Base-by-base conservation (phyloP, 352 stramenopile genomes). In the Globisporangium takayamanum region DNA sequence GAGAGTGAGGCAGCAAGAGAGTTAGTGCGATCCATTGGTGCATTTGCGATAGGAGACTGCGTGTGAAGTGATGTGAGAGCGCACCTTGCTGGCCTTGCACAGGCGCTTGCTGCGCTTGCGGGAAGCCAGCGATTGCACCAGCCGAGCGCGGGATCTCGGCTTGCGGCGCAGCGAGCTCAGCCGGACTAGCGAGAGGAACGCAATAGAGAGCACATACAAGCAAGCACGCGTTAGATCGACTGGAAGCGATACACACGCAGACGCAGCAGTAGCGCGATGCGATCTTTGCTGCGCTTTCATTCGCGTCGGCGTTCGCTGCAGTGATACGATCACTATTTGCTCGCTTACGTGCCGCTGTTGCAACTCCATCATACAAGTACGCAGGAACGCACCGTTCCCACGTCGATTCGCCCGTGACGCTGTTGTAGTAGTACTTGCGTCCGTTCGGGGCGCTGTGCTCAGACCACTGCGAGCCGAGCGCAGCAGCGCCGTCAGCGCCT, bases 371-470 rank as follows among this genome's bases (percentile, higher is more conserved):
- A 14, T 14, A 7, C 33, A 39, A 12, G 2, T 4, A 36, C 30
- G 10, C 33, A 39, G 14, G 6, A 12, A 12, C 81, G 46, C 70
- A 94, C 73, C 81, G 82, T 50, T 96, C 87, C 88, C 88, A 97
- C 44, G 78, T 94, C 20, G 87, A 95, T 62, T 96, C 88, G 57
- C 87, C 87, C 28, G 89, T 95, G 59, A 83, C 74, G 69, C 83
- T 76, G 69, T 97, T 97, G 80, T 96, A 96, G 70, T 90, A 97
- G 68, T 97, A 97, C 68, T 92, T 92, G 72, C 88, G 80, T 56
- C 89, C 89, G 62, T 97, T 92, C 33, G 88, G 89, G 14, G 87
- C 88, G 65, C 74, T 94, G 72, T 97, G 89, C 69, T 97, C 89
- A 54, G 88, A 92, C 89, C 89, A 97, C 57, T 87, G 74, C 48